Evolutionary conservation across 1,284 basidiomycete genomes (phyloP).

Genomic region (Erythrobasidium hasegawianum): DNA sequence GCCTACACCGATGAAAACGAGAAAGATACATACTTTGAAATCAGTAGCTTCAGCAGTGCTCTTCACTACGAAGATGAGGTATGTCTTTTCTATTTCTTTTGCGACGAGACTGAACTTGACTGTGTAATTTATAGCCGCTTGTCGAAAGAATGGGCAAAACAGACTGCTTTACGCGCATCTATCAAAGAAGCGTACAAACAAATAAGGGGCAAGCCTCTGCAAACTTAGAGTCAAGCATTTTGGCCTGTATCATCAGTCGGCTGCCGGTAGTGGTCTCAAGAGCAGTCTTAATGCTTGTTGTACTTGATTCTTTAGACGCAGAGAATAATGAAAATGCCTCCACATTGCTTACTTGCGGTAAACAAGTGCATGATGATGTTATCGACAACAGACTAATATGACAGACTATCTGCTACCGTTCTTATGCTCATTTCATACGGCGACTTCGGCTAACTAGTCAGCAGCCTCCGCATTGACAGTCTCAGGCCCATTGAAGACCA

Average conservation of each 20-base stretch:
- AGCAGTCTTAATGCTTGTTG: background rate
- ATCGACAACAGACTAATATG: background rate
- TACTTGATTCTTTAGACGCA: background rate
- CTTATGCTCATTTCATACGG: background rate
- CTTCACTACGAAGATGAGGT: slow-evolving; percentile 40
- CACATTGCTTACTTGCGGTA: too few species aligned
- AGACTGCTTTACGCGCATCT: slow-evolving; percentile 34
- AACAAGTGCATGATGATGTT: background rate
- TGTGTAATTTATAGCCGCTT: slow-evolving; percentile 13
- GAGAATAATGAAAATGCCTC: too few species aligned
- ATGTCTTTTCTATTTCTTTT: background rate
- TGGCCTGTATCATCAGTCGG: too few species aligned
- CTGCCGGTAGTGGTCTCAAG: background rate
- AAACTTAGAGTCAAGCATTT: background rate
- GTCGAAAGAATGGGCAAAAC: slow-evolving; percentile 33
- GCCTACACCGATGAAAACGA: background rate
- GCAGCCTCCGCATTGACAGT: slow-evolving; percentile 25
- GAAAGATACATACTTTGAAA: slow-evolving; percentile 33
- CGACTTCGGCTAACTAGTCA: background rate
- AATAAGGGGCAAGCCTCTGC: slow-evolving; percentile 39
- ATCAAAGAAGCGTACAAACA: slow-evolving; percentile 41
- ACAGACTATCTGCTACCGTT: slow-evolving; percentile 10
- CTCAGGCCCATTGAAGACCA: slow-evolving; percentile 28
- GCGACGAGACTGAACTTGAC: background rate
- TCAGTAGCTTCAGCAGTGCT: slow-evolving; percentile 38